Evolutionary conservation across 345 rosid species (phyloP).

Genomic region (Eucalyptus tenuipes): DNA sequence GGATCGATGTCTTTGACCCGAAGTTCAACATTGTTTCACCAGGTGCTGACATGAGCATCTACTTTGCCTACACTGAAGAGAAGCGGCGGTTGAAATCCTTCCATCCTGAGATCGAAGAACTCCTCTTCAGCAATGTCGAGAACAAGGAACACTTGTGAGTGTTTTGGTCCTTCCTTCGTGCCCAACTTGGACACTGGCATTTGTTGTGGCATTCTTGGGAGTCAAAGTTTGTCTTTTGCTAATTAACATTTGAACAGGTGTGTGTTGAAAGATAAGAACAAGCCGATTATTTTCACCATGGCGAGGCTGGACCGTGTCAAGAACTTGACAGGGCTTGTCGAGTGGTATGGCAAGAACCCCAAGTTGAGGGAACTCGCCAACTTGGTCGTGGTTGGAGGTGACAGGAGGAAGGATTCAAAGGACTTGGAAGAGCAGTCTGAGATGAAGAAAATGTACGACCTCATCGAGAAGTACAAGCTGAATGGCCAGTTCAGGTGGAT

Average conservation of each 20-base stretch:
- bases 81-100: slow-evolving; percentile 41
- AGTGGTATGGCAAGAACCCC: slow-evolving; percentile 83
- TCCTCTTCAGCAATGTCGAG: slow-evolving; percentile 63
- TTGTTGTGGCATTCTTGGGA: not conserved
- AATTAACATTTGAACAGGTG: slow-evolving; percentile 25
- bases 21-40: slow-evolving; percentile 90
- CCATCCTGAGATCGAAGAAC: slow-evolving; percentile 63
- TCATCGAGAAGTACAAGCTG: slow-evolving; percentile 52
- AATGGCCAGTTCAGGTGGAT: slow-evolving; percentile 87
- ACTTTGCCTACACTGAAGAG: slow-evolving; percentile 57
- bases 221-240: not conserved
- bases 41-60: slow-evolving; percentile 70
- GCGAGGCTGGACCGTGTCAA: slow-evolving; percentile 94
- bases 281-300: slow-evolving; percentile 89
- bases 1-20: slow-evolving; percentile 70
- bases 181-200: not conserved
- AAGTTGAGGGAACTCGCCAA: slow-evolving; percentile 61
- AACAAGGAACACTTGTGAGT: slow-evolving; percentile 67
- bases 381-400: slow-evolving; percentile 90
- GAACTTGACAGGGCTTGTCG: slow-evolving; percentile 78
- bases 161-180: not conserved
- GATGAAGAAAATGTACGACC: slow-evolving; percentile 74
- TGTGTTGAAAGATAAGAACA: slow-evolving; percentile 65
- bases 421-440: slow-evolving; percentile 89
- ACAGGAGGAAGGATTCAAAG: slow-evolving; percentile 81